phyloP scores from a whole-genome alignment of 2,329 filamentous ascomycete genomes.

The Parasarocladium wereldwijsianum region DNA sequence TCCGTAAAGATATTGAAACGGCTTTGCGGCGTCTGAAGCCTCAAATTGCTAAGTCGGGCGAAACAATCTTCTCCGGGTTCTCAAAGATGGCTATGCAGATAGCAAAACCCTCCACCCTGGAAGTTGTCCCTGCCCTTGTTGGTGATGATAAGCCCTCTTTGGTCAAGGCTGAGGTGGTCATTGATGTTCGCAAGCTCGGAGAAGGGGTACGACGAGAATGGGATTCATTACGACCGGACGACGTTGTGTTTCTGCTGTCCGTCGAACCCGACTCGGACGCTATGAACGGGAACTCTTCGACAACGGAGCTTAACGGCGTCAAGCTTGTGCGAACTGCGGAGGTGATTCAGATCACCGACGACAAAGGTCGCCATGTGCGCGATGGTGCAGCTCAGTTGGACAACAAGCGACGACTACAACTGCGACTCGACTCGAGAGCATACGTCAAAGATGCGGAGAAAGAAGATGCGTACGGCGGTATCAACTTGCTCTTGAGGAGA shows the following conservation, averaged over 20 bases:
- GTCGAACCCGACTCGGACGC: constrained; percentile 40
- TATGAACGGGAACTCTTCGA: neutral
- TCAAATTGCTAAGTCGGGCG: constrained; percentile 45
- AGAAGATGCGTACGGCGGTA: constrained; percentile 62
- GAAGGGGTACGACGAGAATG: constrained; percentile 70
- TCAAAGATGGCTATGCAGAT: constrained; percentile 89
- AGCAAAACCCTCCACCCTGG: constrained; percentile 70
- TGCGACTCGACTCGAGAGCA: constrained; percentile 65
- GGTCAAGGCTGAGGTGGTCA: constrained; percentile 71
- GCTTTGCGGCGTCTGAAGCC: constrained; percentile 68
- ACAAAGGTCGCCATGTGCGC: constrained; percentile 61
- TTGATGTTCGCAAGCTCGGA: constrained; percentile 70
- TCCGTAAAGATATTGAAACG: constrained; percentile 79
- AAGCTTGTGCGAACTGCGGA: constrained; percentile 63
- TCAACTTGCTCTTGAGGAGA: constrained; percentile 77
- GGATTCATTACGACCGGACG: constrained; percentile 75
- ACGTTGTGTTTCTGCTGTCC: constrained; percentile 76
- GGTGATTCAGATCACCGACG: constrained; percentile 73
- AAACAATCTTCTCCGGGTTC: constrained; percentile 63
- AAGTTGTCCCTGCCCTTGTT: constrained; percentile 70
- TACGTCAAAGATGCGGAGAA: constrained; percentile 70
- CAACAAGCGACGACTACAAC: constrained; percentile 55
- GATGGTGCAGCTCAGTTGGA: constrained; percentile 47
- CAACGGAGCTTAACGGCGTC: neutral
- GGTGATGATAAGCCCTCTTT: constrained; percentile 71